phyloP scores from a whole-genome alignment of 306 rosid genomes.

The Benincasa hispida region DNA sequence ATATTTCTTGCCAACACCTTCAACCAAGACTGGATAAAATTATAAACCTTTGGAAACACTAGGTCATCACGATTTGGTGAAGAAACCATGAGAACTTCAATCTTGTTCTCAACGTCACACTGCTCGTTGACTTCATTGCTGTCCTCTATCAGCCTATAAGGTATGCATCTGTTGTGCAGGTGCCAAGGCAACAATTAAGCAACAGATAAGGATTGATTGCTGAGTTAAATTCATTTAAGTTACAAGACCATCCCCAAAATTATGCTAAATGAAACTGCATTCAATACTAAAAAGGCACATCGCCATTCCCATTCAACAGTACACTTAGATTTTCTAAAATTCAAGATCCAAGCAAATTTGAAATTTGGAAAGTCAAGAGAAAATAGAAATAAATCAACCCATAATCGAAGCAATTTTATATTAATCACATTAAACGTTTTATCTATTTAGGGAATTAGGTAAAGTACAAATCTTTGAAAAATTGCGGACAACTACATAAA shows the following conservation, averaged over 20 bases:
- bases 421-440: neutral
- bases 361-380: neutral
- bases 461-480: neutral
- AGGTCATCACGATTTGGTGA: conserved; percentile 73
- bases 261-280: neutral
- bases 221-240: conserved; percentile 2
- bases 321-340: neutral
- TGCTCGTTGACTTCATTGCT: conserved; percentile 13
- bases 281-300: neutral
- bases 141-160: conserved; percentile 45
- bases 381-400: neutral
- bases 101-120: conserved; percentile 18
- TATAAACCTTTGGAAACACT: conserved; percentile 76
- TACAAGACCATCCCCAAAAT: conserved; percentile 1
- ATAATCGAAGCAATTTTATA: neutral
- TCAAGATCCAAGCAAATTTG: neutral
- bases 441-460: neutral
- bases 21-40: neutral
- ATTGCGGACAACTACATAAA: neutral
- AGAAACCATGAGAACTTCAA: conserved; percentile 83
- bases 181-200: neutral
- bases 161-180: conserved; percentile 55
- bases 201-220: neutral
- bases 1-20: neutral
- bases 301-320: neutral